Conservation (phyloP, 2,329 filamentous ascomycete species). For the Claviceps maximensis region DNA sequence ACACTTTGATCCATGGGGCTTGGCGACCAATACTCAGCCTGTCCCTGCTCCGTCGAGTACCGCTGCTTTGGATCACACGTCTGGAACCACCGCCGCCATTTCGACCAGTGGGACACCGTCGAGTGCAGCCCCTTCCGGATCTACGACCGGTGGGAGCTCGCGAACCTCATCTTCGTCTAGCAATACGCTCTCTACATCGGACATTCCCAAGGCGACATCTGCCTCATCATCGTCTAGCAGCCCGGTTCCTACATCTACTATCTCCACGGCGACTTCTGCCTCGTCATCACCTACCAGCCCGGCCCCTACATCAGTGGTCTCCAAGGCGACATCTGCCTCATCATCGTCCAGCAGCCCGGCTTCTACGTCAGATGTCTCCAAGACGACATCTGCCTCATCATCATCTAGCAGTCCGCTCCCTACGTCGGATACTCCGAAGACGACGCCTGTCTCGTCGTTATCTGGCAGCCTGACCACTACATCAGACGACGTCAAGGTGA, state of each 20-base stretch:
- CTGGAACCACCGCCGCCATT: slow-evolving; percentile 24
- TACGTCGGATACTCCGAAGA: too few relatives aligned
- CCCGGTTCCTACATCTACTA: too few relatives aligned
- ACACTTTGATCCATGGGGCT: slow-evolving; percentile 35
- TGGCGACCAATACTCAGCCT: slow-evolving; percentile 31
- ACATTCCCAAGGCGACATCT: slow-evolving; percentile 6
- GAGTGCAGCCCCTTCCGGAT: slow-evolving; percentile 12
- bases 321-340: too few relatives aligned
- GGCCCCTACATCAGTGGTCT: too few relatives aligned
- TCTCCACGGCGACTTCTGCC: too few relatives aligned
- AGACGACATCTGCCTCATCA: too few relatives aligned
- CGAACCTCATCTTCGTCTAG: slow-evolving; percentile 7
- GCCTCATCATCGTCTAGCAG: slow-evolving; percentile 3
- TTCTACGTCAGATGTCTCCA: too few relatives aligned
- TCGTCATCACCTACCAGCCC: too few relatives aligned
- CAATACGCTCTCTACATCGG: not conserved
- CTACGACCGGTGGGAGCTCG: slow-evolving; percentile 12
- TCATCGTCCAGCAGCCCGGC: too few relatives aligned
- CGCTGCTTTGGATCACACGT: slow-evolving; percentile 21
- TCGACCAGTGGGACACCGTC: slow-evolving; percentile 14
- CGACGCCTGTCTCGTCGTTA: slow-evolving; percentile 6
- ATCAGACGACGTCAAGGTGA: slow-evolving; percentile 1
- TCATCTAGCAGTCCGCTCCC: too few relatives aligned
- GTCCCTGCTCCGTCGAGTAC: slow-evolving; percentile 25
- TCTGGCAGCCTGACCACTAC: not conserved